These are phyloP conservation scores for Salix caprea DNA, from an alignment of 345 rosid genomes.

Conservation along the genomic window DNA sequence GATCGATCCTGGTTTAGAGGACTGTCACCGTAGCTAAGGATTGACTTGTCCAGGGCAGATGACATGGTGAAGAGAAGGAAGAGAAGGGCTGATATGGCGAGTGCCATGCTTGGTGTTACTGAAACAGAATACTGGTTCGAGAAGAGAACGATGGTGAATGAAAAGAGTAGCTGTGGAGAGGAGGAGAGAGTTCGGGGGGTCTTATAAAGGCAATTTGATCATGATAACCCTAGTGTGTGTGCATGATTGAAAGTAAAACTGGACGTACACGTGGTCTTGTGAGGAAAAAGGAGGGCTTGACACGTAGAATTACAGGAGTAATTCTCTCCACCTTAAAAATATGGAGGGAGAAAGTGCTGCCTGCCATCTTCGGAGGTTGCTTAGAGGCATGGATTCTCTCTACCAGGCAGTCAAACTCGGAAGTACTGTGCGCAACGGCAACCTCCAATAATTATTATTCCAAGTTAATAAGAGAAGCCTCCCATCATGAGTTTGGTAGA, in stretches of 20 bases:
- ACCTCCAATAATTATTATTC: too few relatives aligned
- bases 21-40: not conserved
- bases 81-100: slow-evolving; percentile 4
- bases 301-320: not conserved
- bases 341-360: too few relatives aligned
- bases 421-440: not conserved
- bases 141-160: not conserved
- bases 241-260: not conserved
- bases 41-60: slow-evolving; percentile 15
- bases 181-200: not conserved
- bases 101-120: not conserved
- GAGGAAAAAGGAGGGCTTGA: too few relatives aligned
- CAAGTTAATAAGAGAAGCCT: too few relatives aligned
- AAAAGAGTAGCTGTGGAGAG: not conserved
- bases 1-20: not conserved
- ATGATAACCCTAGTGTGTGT: not conserved
- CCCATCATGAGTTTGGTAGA: too few relatives aligned
- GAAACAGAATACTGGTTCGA: not conserved
- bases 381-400: not conserved
- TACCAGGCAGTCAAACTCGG: slow-evolving; percentile 2
- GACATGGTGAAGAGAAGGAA: slow-evolving; percentile 8
- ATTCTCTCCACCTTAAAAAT: not conserved
- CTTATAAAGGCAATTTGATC: not conserved
- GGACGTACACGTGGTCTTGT: not conserved
- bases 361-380: not conserved